Evolutionary conservation across 2,329 filamentous ascomycete genomes (phyloP).

Genomic region (Epichloe aotearoae): DNA sequence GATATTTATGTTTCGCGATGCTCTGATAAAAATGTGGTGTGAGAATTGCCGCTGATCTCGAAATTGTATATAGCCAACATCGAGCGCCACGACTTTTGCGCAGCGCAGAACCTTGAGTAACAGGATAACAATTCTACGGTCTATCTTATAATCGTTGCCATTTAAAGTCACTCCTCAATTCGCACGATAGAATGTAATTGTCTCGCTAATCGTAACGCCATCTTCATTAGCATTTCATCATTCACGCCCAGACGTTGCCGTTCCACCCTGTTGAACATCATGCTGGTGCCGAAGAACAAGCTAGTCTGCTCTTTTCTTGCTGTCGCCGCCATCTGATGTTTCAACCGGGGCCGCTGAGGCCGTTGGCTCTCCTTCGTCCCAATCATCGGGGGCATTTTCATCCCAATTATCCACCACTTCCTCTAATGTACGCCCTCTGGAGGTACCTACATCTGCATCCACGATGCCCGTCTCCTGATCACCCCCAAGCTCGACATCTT

Average conservation of each 20-base stretch:
- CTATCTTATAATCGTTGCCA: too few relatives aligned
- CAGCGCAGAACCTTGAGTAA: too few relatives aligned
- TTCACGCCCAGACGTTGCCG: neutral
- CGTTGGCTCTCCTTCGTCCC: slow-evolving; percentile 35
- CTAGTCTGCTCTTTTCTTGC: slow-evolving; percentile 22
- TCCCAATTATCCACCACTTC: slow-evolving; percentile 90
- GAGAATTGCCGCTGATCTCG: too few relatives aligned
- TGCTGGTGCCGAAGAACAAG: neutral
- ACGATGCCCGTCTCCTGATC: slow-evolving; percentile 55
- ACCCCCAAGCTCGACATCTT: slow-evolving; percentile 68
- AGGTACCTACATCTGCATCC: slow-evolving; percentile 14
- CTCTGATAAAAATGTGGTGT: too few relatives aligned
- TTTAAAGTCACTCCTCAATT: neutral
- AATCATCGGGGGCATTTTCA: slow-evolving; percentile 56
- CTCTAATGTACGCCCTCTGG: slow-evolving; percentile 39
- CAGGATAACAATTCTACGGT: too few relatives aligned
- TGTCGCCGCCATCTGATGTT: slow-evolving; percentile 16
- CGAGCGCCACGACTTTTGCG: too few relatives aligned
- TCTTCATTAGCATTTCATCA: neutral
- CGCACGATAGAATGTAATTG: neutral
- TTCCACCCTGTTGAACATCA: neutral
- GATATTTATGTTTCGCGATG: too few relatives aligned
- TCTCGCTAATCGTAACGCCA: neutral
- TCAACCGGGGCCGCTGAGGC: slow-evolving; percentile 8
- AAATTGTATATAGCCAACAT: too few relatives aligned